These are phyloP conservation scores for Lycium barbarum DNA, from an alignment of 257 asterid genomes.

Conservation along the genomic window DNA sequence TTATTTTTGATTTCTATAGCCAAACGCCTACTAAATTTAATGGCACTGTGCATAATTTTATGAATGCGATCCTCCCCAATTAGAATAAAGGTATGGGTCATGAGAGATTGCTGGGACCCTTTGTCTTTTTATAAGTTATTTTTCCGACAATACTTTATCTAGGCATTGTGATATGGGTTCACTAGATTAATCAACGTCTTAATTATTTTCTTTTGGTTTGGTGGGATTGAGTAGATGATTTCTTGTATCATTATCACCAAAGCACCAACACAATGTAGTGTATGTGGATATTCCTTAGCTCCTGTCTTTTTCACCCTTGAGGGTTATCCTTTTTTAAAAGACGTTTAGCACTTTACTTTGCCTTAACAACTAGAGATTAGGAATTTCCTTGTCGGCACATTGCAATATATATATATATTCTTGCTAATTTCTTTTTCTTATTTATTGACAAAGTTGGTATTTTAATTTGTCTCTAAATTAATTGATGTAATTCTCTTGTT, in stretches of 20 bases:
- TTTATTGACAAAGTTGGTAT: neutral
- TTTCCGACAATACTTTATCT: neutral
- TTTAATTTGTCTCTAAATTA: neutral
- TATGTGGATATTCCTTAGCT: neutral
- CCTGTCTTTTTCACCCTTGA: too few species aligned
- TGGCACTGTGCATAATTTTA: neutral
- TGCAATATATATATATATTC: neutral
- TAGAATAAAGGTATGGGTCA: too few species aligned
- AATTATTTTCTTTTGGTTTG: neutral
- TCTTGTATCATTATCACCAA: neutral
- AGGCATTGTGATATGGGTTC: neutral
- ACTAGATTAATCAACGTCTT: neutral
- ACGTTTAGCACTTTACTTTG: neutral
- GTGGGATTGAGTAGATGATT: neutral
- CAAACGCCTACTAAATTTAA: too few species aligned
- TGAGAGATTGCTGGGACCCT: neutral
- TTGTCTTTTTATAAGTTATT: neutral
- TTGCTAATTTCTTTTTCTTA: neutral
- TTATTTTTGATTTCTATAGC: too few species aligned
- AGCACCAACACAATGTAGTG: neutral
- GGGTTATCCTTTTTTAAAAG: neutral
- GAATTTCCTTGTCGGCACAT: neutral
- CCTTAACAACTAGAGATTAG: neutral
- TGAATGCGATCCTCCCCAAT: neutral
- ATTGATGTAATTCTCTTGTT: neutral